Evolutionary conservation across 768 basidiomycete genomes (phyloP), one percentile per base, ranked within the genome.

Genomic region (Boletus bicolor): DNA sequence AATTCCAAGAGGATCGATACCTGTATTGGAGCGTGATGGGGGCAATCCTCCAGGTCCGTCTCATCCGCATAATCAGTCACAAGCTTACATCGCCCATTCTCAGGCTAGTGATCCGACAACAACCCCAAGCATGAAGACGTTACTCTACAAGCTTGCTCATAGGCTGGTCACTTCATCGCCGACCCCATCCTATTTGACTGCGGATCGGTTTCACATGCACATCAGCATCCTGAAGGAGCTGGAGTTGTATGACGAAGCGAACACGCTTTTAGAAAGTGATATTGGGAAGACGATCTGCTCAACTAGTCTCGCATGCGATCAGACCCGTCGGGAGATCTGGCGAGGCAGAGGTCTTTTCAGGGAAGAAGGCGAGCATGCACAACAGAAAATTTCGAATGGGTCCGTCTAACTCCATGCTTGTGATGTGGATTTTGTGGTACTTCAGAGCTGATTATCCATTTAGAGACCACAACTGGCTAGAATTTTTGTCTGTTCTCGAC

Each of bases 401-500:
- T 88, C 46, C 58, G 82, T 68, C 32, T 5, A 32, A 43, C 35
- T 38, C 7, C 49, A n/a, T 50, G 8, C n/a, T 44, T 43, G 32
- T 21, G 44, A 57, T 53, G 1, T 7, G 50, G 50, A 59, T 14
- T 57, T 51, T 51, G 46, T 56, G 35, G 41, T 37, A 17, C 36
- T 63, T 37, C 14, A 53, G 17, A 43, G 12, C 45, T 55, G 43
- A 85, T 32, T 1, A 21, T 58, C 43, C 32, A 10, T 64, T n/a
- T 51, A 82, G 91, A 37, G 88, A 93, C 64, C 86, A 89, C 37
- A 93, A 93, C 63, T 93, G 92, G 91, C 76, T 90, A 6, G 90
- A 91, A 63, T 91, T 93, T 66, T 68, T 90, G 42, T 80, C 89
- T 7, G 72, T 92, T 21, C 70, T 93, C 6, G 86, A 93, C 57